Evolutionary conservation across 768 basidiomycete species (phyloP).

Genomic region (Gyrodon lividus): DNA sequence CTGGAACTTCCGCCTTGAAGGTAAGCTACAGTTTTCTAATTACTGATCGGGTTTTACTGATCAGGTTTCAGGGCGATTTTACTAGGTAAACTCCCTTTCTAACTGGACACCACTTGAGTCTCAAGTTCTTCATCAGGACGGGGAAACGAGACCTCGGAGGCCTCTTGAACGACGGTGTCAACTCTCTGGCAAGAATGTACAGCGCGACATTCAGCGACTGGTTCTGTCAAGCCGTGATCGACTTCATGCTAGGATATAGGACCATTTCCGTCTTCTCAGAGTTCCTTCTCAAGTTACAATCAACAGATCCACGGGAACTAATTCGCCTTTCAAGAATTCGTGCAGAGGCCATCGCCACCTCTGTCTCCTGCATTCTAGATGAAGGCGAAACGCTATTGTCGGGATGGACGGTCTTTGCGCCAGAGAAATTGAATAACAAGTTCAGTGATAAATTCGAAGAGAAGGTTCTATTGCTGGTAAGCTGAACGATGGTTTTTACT

Average conservation of each 20-base stretch:
- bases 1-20: conserved; percentile 96
- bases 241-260: conserved; percentile 87
- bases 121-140: conserved; percentile 50
- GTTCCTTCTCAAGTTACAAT: conserved; percentile 83
- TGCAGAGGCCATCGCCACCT: conserved; percentile 89
- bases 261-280: conserved; percentile 89
- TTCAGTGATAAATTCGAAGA: conserved; percentile 87
- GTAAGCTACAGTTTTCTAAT: conserved; percentile 38
- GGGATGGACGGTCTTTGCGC: conserved; percentile 93
- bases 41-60: not conserved
- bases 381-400: conserved; percentile 76
- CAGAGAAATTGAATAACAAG: conserved; percentile 69
- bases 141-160: conserved; percentile 94
- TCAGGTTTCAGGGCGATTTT: conserved; percentile 66
- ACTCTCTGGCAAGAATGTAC: conserved; percentile 89
- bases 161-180: conserved; percentile 92
- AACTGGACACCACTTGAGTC: not conserved
- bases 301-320: conserved; percentile 89
- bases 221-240: conserved; percentile 96
- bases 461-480: conserved; percentile 84
- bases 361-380: conserved; percentile 68
- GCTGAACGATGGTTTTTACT: conserved; percentile 28
- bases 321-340: conserved; percentile 87
- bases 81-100: conserved; percentile 54
- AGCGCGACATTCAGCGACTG: conserved; percentile 91